Evolutionary conservation across 176 grass and related monocot genomes (phyloP), one percentile per base, ranked within the genome.

Genomic region (Eleusine coracana): DNA sequence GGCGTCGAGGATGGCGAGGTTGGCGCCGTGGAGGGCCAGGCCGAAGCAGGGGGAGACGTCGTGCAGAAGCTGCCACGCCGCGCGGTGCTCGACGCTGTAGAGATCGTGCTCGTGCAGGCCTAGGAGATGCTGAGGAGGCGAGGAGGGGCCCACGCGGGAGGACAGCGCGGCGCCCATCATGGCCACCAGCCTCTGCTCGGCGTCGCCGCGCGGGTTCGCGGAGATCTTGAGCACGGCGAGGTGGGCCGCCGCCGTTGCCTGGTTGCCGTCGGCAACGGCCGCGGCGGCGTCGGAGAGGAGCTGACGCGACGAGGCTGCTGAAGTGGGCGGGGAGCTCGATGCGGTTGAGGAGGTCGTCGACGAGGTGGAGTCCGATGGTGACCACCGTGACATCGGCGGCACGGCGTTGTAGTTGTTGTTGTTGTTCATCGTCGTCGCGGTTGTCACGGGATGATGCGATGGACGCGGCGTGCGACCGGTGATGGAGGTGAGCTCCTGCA

Each of bases 171-270:
- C 16, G 7, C 85, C 73, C 91, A 97, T 97, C 88, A 96, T 87
- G 78, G 87, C 78, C 38, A 85, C 85, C 27, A 96, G 94, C 73
- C 91, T 92, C 73, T 96, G 94, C 54, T 91, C 91, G 5, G 88
- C 67, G 65, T 92, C 81, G 36, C 94, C 94, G 3, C 73, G 83
- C 12, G 67, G 64, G 83, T 89, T 91, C 3, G 41, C 83, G 6
- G 51, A 18, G 2, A 29, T 34, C 73, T 85, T 84, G 11, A 96
- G 34, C 44, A 51, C 72, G 48, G 71, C 67, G 15, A 96, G 83
- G 61, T 75, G 89, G 9, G 76, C 77, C 3, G 75, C 56, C 31
- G 91, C 94, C 6, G 70, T 31, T 6, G 81, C 79, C 17, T 61
- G 65, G 65, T 89, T 91, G 41, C 91, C 91, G 44, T 93, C 94